These are phyloP conservation scores for Serendipita sp. DNA, from an alignment of 768 basidiomycete genomes.

Conservation along the genomic window DNA sequence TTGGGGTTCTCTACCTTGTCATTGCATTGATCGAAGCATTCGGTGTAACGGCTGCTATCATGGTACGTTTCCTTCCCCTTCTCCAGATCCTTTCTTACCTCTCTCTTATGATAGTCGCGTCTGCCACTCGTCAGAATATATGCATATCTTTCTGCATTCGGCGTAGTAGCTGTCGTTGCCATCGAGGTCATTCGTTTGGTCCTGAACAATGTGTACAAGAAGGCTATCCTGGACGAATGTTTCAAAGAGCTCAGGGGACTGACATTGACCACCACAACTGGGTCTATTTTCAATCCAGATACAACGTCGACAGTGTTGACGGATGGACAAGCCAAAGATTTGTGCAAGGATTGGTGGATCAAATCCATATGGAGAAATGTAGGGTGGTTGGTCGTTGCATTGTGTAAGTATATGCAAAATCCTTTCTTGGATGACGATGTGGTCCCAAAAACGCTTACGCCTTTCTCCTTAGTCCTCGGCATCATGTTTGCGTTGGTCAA, in stretches of 20 bases:
- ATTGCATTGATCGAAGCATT: slow-evolving; percentile 37
- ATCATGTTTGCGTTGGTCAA: slow-evolving; percentile 48
- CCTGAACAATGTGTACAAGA: slow-evolving; percentile 55
- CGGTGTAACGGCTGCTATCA: slow-evolving; percentile 34
- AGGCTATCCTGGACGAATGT: slow-evolving; percentile 44
- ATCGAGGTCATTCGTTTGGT: slow-evolving; percentile 40
- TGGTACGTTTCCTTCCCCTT: slow-evolving; percentile 26
- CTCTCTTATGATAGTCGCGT: slow-evolving; percentile 32
- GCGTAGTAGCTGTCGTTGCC: slow-evolving; percentile 33
- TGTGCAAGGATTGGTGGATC: slow-evolving; percentile 44
- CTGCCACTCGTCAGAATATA: slow-evolving; percentile 37
- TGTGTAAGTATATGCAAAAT: slow-evolving; percentile 28
- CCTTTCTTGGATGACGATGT: neutral
- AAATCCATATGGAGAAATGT: slow-evolving; percentile 56
- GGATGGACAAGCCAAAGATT: slow-evolving; percentile 6
- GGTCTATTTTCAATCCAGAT: slow-evolving; percentile 22
- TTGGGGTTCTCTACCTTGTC: slow-evolving; percentile 42
- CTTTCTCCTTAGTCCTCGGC: slow-evolving; percentile 30
- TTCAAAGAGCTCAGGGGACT: slow-evolving; percentile 23
- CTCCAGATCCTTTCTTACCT: neutral
- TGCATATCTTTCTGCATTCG: slow-evolving; percentile 33
- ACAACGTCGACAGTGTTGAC: slow-evolving; percentile 16
- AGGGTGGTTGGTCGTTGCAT: slow-evolving; percentile 40
- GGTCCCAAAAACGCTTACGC: too few relatives aligned
- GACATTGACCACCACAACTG: slow-evolving; percentile 28